Conservation (phyloP, 768 basidiomycete species). For the Termitomyces sp. region DNA sequence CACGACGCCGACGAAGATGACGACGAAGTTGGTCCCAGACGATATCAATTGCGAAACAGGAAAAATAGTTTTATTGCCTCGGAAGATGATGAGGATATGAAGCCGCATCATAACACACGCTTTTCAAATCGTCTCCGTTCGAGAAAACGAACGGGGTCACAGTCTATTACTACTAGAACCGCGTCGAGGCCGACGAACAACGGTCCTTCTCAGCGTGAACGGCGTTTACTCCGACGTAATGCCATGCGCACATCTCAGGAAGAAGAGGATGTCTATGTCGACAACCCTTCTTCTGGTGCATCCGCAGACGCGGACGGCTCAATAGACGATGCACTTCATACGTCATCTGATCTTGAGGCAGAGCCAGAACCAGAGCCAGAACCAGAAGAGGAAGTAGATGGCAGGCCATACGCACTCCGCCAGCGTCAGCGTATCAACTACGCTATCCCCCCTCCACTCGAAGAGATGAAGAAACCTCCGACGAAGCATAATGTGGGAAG, state of each 20-base stretch:
- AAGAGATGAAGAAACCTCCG: constrained; percentile 52
- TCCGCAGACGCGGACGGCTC: constrained; percentile 56
- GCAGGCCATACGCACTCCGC: constrained; percentile 60
- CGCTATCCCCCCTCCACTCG: constrained; percentile 75
- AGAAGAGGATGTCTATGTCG: constrained; percentile 47
- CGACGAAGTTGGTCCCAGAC: constrained; percentile 20
- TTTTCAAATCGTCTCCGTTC: constrained; percentile 34
- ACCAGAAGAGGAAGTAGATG: constrained; percentile 44
- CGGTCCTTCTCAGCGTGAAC: constrained; percentile 21
- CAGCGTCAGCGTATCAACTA: constrained; percentile 71
- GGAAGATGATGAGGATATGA: constrained; percentile 40
- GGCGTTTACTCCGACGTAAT: constrained; percentile 23
- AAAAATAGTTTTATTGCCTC: constrained; percentile 29
- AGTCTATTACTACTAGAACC: constrained; percentile 3
- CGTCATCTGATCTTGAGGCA: constrained; percentile 37
- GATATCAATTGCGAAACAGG: constrained; percentile 11
- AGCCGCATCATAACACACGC: constrained; percentile 19
- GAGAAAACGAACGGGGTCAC: constrained; percentile 22
- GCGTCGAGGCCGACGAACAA: background rate
- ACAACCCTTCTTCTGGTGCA: constrained; percentile 39
- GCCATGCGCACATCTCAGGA: constrained; percentile 25
- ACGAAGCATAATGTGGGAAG: constrained; percentile 28
- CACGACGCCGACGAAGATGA: constrained; percentile 18
- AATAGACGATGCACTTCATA: constrained; percentile 46
- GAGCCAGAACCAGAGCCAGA: constrained; percentile 41